A percentile compares a stretch with the other conserved stretches of the same genome.
phyloP scores from a whole-genome alignment of 805 yeast species.

The Suhomyces prunicola region DNA sequence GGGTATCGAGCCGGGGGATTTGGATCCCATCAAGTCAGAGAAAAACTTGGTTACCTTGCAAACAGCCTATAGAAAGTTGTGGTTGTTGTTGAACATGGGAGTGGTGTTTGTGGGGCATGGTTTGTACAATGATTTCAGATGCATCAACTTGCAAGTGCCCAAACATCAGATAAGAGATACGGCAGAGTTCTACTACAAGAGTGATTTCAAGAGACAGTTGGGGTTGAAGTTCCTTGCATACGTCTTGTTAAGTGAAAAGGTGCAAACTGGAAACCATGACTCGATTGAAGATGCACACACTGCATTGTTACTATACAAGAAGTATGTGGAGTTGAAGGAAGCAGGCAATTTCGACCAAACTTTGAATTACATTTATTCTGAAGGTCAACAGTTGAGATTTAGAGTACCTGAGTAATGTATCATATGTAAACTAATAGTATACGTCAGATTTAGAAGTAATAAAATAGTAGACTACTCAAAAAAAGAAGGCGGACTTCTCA shows the following conservation, averaged over 20 bases:
- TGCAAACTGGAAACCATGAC: slow-evolving; percentile 93
- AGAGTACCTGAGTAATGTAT: slow-evolving; percentile 42
- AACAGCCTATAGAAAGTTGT: slow-evolving; percentile 80
- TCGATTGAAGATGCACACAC: slow-evolving; percentile 94
- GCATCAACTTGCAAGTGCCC: slow-evolving; percentile 90
- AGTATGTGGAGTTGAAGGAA: slow-evolving; percentile 59
- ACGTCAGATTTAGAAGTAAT: too few species aligned
- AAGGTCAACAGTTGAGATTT: slow-evolving; percentile 59
- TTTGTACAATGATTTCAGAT: slow-evolving; percentile 82
- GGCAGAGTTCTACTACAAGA: slow-evolving; percentile 69
- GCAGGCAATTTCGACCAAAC: slow-evolving; percentile 59
- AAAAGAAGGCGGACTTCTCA: too few species aligned
- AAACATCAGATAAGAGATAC: slow-evolving; percentile 85
- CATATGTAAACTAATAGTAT: too few species aligned
- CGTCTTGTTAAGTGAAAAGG: slow-evolving; percentile 66
- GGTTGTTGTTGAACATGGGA: slow-evolving; percentile 87
- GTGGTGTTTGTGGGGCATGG: slow-evolving; percentile 96
- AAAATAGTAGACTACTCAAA: too few species aligned
- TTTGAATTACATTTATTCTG: slow-evolving; percentile 65
- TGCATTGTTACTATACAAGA: slow-evolving; percentile 74
- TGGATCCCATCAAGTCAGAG: slow-evolving; percentile 63
- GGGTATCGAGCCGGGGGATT: slow-evolving; percentile 92
- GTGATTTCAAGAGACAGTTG: slow-evolving; percentile 70
- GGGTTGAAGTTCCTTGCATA: slow-evolving; percentile 86
- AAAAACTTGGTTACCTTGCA: slow-evolving; percentile 75